These are phyloP conservation scores for Torrubiella hemipterigena DNA, from an alignment of 2,329 filamentous ascomycete species.

Conservation along the genomic window DNA sequence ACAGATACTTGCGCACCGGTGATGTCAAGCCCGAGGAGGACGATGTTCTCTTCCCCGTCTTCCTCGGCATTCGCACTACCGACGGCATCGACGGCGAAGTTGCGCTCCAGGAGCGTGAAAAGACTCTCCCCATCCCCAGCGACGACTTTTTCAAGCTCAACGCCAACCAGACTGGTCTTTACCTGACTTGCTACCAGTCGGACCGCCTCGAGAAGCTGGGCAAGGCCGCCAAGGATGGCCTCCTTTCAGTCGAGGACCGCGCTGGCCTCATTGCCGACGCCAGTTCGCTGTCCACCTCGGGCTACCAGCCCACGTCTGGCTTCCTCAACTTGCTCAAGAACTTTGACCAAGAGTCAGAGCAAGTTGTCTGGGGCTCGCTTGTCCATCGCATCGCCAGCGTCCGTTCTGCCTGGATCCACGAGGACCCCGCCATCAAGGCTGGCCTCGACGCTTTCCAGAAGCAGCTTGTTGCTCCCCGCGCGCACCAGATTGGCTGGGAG, in stretches of 20 bases:
- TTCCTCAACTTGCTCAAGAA: conserved; percentile 74
- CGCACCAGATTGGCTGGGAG: conserved; percentile 78
- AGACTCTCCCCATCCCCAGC: conserved; percentile 63
- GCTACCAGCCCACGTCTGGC: conserved; percentile 91
- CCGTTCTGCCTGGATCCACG: conserved; percentile 68
- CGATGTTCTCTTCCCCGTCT: conserved; percentile 75
- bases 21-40: conserved; percentile 93
- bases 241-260: conserved; percentile 77
- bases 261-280: conserved; percentile 93
- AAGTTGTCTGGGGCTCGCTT: conserved; percentile 92
- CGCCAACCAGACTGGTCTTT: conserved; percentile 85
- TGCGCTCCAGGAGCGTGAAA: conserved; percentile 43
- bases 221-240: conserved; percentile 57
- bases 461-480: conserved; percentile 63
- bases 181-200: conserved; percentile 77
- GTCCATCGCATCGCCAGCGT: conserved; percentile 64
- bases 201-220: conserved; percentile 80
- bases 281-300: conserved; percentile 76
- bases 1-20: conserved; percentile 83
- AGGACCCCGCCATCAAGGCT: conserved; percentile 60
- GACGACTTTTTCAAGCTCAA: conserved; percentile 94
- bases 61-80: conserved; percentile 74
- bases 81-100: conserved; percentile 55
- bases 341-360: conserved; percentile 73
- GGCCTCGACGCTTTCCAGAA: conserved; percentile 75